Evolutionary conservation across 768 basidiomycete genomes (phyloP).

Genomic region (Podaxis rugospora): DNA sequence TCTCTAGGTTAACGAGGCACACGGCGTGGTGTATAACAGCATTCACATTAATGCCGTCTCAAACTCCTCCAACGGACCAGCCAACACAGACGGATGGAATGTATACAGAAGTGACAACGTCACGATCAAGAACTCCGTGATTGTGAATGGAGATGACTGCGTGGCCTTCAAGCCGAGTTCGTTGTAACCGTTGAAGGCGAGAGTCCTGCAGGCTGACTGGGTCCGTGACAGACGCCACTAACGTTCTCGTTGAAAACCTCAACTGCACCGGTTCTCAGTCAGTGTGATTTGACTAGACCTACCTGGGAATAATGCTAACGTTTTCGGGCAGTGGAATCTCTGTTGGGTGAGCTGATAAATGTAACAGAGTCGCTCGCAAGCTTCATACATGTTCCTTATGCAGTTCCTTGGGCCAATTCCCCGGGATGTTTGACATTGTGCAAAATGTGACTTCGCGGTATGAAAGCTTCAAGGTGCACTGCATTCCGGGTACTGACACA

Average conservation of each 20-base stretch:
- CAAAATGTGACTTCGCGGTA: slow-evolving; percentile 52
- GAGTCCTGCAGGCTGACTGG: slow-evolving; percentile 20
- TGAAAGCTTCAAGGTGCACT: slow-evolving; percentile 13
- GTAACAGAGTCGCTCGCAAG: background rate
- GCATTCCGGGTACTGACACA: background rate
- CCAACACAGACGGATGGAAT: slow-evolving; percentile 64
- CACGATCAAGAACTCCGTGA: slow-evolving; percentile 42
- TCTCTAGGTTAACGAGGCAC: slow-evolving; percentile 42
- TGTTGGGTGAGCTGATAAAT: slow-evolving; percentile 29
- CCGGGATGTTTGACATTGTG: slow-evolving; percentile 53
- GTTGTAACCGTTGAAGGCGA: background rate
- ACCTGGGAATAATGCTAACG: background rate
- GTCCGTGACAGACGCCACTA: slow-evolving; percentile 35
- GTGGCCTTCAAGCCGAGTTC: slow-evolving; percentile 55
- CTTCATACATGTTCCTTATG: background rate
- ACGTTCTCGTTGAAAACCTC: slow-evolving; percentile 51
- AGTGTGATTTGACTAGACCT: slow-evolving; percentile 13
- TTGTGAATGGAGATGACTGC: slow-evolving; percentile 55
- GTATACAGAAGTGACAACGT: slow-evolving; percentile 54
- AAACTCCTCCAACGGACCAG: slow-evolving; percentile 34
- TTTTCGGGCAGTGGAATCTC: slow-evolving; percentile 43
- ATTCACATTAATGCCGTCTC: slow-evolving; percentile 44
- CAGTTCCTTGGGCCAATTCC: slow-evolving; percentile 56
- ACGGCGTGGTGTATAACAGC: slow-evolving; percentile 40
- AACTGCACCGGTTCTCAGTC: slow-evolving; percentile 59